These are phyloP conservation scores for Toxoplasma gondii DNA, from an alignment of 169 alveolate genomes.

Conservation along the genomic window DNA sequence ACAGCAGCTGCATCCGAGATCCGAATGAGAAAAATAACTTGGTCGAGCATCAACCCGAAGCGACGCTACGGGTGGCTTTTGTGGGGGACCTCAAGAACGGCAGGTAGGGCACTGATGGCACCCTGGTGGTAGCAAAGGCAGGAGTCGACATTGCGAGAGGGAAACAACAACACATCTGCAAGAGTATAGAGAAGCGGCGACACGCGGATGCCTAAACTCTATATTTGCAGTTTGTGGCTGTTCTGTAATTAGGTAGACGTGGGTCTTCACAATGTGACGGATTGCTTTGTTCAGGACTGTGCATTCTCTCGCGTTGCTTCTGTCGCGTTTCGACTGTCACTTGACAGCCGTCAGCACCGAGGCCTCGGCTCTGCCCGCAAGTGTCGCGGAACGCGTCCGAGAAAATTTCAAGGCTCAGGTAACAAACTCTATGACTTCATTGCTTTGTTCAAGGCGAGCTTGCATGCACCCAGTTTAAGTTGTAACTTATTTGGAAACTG, in stretches of 20 bases:
- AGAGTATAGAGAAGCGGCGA: no score
- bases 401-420: conserved; percentile 23
- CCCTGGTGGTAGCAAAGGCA: neutral
- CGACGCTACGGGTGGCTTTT: conserved; percentile 72
- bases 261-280: no score
- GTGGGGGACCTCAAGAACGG: conserved; percentile 87
- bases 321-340: conserved; percentile 15
- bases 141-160: no score
- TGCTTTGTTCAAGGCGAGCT: no score
- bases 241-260: no score
- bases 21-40: neutral
- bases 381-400: neutral
- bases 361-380: neutral
- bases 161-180: no score
- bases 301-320: conserved; percentile 24
- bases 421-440: neutral
- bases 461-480: no score
- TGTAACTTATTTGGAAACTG: no score
- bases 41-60: neutral
- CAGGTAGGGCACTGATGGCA: conserved; percentile 51
- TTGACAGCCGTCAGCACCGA: neutral
- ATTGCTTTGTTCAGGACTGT: conserved; percentile 8
- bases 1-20: neutral
- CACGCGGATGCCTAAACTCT: no score
- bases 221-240: no score